A percentile compares a stretch with the other conserved stretches of the same genome.
Conservation (phyloP, 192 early-diverging fungal species). For the Gigaspora rosea region DNA sequence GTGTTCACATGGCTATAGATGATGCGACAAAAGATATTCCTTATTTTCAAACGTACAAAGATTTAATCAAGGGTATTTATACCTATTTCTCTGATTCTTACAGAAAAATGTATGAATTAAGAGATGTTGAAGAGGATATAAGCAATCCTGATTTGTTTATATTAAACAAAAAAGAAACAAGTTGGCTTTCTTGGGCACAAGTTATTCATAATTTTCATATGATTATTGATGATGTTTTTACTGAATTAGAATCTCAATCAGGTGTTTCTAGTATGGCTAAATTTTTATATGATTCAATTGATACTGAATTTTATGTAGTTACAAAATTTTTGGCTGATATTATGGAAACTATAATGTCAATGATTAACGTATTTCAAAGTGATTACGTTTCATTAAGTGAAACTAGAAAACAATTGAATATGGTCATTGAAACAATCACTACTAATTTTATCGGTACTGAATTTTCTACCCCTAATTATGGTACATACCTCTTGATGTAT, state of each 20-base stretch:
- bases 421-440: background rate
- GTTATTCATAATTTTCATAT: slow-evolving; percentile 2
- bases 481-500: background rate
- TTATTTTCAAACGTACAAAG: background rate
- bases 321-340: background rate
- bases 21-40: slow-evolving; percentile 1
- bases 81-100: background rate
- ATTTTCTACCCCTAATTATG: background rate
- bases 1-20: background rate
- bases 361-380: background rate
- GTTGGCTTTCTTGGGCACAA: background rate
- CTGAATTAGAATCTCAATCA: background rate
- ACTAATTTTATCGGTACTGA: background rate
- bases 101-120: slow-evolving; percentile 2
- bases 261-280: background rate
- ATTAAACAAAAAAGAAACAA: slow-evolving; percentile 7
- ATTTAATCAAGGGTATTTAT: background rate
- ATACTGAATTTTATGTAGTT: too few relatives aligned
- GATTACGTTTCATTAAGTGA: background rate
- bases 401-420: background rate
- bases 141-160: background rate
- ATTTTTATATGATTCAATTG: too few relatives aligned
- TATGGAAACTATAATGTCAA: background rate
- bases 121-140: background rate
- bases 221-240: slow-evolving; percentile 4